Base-by-base conservation (phyloP, 106 monocot genomes). In the Dendrobium chrysotoxum region DNA sequence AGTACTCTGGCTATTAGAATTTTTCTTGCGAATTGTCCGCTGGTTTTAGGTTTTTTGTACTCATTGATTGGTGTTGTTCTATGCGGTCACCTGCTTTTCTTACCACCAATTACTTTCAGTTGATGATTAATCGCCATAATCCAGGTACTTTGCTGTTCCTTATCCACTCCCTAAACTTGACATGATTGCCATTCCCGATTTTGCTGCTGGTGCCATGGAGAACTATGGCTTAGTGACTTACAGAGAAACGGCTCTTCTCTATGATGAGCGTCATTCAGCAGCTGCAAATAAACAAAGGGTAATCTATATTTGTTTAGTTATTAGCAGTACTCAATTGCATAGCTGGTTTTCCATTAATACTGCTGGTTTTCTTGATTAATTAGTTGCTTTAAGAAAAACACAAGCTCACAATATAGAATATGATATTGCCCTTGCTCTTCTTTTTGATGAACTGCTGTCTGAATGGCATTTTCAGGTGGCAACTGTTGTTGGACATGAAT, bases 101-200 rank as follows among this genome's bases (percentile, higher is more conserved):
- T 0, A 4, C 3, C 28, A 2, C 8, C n/a, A 10, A 75, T 44
- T 17, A 12, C 23, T 44, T 45, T 1, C 6, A 0, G 10, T 64
- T 66, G n/a, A 26, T 80, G 38, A 72, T 28, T 78, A 47, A 65
- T 78, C 45, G 20, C 23, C 75, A 28, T 77, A 18, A 39, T 40
- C 12, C 82, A 96, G 96, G 53, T 98, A 98, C 78, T 94, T 98
- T 84, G 85, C 74, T 20, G 86, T 84, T 46, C 90, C 94, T 35
- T 98, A 98, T 79, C 77, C 92, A 40, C 92, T 98, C 57, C 97
- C 97, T 30, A 98, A 98, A 75, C 77, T 98, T 86, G 97, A 98
- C 84, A 98, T 98, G 97, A 83, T 98, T 67, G 97, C 92, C 39
- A 94, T 98, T 80, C 94, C 97, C 84, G 97, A 98, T 91, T 98